Conservation (phyloP, 2,329 filamentous ascomycete species). For the Alternaria incomplexa region DNA sequence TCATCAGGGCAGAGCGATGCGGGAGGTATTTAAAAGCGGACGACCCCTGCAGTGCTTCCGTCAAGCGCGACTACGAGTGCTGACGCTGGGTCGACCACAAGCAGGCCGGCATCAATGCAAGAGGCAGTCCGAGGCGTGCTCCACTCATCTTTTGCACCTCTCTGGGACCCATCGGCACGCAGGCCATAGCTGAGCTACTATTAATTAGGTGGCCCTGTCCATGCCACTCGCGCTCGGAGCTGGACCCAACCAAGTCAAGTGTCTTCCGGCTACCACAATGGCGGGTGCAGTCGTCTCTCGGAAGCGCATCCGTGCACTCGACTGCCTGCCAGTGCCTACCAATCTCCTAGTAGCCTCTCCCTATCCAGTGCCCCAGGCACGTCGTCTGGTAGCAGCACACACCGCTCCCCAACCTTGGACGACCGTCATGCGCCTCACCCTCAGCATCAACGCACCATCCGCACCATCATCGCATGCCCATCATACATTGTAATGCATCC, state of each 20-base stretch:
- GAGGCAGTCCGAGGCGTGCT: slow-evolving; percentile 24
- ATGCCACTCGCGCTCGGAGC: slow-evolving; percentile 25
- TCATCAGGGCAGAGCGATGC: slow-evolving; percentile 28
- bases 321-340: slow-evolving; percentile 5
- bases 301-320: slow-evolving; percentile 13
- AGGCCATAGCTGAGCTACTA: slow-evolving; percentile 28
- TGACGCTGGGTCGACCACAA: slow-evolving; percentile 24
- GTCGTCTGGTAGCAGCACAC: neutral
- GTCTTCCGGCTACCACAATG: slow-evolving; percentile 25
- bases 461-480: neutral
- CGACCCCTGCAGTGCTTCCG: slow-evolving; percentile 23
- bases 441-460: neutral
- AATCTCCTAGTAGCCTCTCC: slow-evolving; percentile 1
- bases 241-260: slow-evolving; percentile 15
- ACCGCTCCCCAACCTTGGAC: neutral
- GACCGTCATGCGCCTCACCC: neutral
- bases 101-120: slow-evolving; percentile 18
- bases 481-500: neutral
- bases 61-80: slow-evolving; percentile 16
- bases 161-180: slow-evolving; percentile 28
- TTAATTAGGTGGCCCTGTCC: slow-evolving; percentile 27
- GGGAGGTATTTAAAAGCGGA: slow-evolving; percentile 35
- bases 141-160: slow-evolving; percentile 24
- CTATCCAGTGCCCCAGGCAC: slow-evolving; percentile 1
- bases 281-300: slow-evolving; percentile 26